phyloP scores from a whole-genome alignment of 257 asterid genomes.

The Ligustrum vulgare region DNA sequence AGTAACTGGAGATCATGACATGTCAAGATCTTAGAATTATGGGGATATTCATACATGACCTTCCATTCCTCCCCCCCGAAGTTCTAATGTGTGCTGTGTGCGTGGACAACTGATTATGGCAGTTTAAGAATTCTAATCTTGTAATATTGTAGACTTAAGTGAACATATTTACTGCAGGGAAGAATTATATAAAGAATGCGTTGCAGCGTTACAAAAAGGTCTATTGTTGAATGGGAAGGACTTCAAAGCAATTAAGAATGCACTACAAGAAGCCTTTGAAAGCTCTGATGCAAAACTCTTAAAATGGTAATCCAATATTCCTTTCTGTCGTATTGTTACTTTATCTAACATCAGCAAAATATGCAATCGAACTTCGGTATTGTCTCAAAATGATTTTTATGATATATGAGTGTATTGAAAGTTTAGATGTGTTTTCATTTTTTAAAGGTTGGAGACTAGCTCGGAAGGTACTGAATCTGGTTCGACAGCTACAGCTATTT shows the following conservation, averaged over 20 bases:
- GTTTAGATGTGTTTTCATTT: conserved; percentile 61
- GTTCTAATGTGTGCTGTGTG: neutral
- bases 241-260: conserved; percentile 53
- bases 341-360: neutral
- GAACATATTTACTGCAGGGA: conserved; percentile 50
- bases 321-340: neutral
- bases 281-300: conserved; percentile 67
- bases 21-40: neutral
- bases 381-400: conserved; percentile 43
- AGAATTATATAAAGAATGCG: conserved; percentile 79
- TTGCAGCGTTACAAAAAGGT: conserved; percentile 60
- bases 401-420: conserved; percentile 54
- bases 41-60: neutral
- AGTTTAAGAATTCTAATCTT: neutral
- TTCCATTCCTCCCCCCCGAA: neutral
- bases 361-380: conserved; percentile 1
- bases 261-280: conserved; percentile 71
- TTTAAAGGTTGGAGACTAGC: conserved; percentile 83
- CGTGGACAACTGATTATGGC: neutral
- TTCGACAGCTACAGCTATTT: conserved; percentile 81
- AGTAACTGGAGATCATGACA: neutral
- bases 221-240: conserved; percentile 56
- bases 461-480: conserved; percentile 80
- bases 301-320: conserved; percentile 47
- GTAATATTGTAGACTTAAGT: neutral